Percentiles rank a stretch among this genome's conserved stretches.
Conservation (phyloP, 2,329 filamentous ascomycete genomes). For the Ascochyta lentis region DNA sequence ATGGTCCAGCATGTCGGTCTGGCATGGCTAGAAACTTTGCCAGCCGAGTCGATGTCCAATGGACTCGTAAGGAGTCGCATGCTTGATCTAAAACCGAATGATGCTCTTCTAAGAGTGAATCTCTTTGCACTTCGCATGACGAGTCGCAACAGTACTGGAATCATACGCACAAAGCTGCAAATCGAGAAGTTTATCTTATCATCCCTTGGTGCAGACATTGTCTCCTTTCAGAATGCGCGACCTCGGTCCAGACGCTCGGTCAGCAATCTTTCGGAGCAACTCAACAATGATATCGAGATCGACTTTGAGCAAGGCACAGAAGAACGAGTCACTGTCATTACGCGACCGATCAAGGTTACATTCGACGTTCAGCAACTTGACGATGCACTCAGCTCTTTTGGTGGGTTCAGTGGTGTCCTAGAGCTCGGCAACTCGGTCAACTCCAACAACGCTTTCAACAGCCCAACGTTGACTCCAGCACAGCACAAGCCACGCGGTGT, state of each 20-base stretch:
- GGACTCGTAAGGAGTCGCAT: constrained; percentile 2
- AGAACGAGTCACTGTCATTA: constrained; percentile 67
- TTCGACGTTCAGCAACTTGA: constrained; percentile 83
- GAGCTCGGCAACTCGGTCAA: constrained; percentile 86
- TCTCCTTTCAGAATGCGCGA: constrained; percentile 56
- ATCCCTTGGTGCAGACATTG: constrained; percentile 57
- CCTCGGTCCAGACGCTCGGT: constrained; percentile 35
- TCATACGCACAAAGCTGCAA: constrained; percentile 32
- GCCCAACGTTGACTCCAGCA: constrained; percentile 40
- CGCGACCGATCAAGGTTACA: constrained; percentile 76
- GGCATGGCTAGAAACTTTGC: constrained; percentile 41
- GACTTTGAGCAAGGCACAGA: constrained; percentile 42
- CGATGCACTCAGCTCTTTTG: constrained; percentile 86
- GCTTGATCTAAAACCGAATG: constrained; percentile 35
- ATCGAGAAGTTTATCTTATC: constrained; percentile 56
- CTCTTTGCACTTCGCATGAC: constrained; percentile 34
- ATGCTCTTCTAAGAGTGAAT: constrained; percentile 38
- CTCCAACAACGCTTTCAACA: constrained; percentile 66
- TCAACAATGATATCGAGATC: constrained; percentile 41
- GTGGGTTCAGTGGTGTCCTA: constrained; percentile 87
- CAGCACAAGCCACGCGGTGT: constrained; percentile 56
- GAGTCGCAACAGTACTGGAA: constrained; percentile 24
- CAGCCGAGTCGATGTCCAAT: constrained; percentile 31
- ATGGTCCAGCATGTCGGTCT: constrained; percentile 37
- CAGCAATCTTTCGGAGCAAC: constrained; percentile 29